Evolutionary conservation across 371 early-diverging fungal genomes (phyloP), one percentile per base, ranked within the genome.

Genomic region (Funneliformis caledonium): DNA sequence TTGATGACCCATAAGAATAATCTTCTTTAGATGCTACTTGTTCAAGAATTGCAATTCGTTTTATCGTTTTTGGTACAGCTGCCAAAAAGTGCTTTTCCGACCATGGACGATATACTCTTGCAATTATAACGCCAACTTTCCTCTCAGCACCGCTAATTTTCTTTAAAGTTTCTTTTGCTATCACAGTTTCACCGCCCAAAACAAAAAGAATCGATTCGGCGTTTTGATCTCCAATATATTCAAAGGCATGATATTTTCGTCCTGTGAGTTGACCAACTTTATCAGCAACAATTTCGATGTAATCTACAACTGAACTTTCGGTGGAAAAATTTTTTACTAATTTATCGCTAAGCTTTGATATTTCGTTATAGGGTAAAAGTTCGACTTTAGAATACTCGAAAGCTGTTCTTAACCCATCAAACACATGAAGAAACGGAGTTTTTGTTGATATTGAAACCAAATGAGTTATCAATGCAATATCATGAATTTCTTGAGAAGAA

Each of bases 41-140:
- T 81, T 92, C 92, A 22, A 92, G 82, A 22, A 91, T 88, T 33
- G 90, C 83, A 16, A 92, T 80, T 68, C 85, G 87, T 81, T 89
- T 91, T 31, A 86, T 86, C 0, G 93, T 85, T 16, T 85, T 74
- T 12, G 96, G 96, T 19, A 96, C 80, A 12, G 87, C 88, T 72
- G 85, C 87, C 48, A 93, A 82, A 80, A 97, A 92, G 79, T 91
- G 90, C 31, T 87, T 82, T 72, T 91, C 92, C 14, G 91, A 91
- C 96, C 95, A 96, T 12, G 97, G 96, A 60, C 96, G 90, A 84
- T 91, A 91, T 12, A 92, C 86, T 80, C 96, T 93, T 50, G 94
- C 90, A 65, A 88, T 89, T 77, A 97, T 85, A 37, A 94, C 87
- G 73, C 96, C 96, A 45, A 92, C 88, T 47, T 74, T 81, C 11